These are phyloP conservation scores for Trypanosomatidae sp. DNA, from an alignment of 208 protist genomes.

Conservation along the genomic window DNA sequence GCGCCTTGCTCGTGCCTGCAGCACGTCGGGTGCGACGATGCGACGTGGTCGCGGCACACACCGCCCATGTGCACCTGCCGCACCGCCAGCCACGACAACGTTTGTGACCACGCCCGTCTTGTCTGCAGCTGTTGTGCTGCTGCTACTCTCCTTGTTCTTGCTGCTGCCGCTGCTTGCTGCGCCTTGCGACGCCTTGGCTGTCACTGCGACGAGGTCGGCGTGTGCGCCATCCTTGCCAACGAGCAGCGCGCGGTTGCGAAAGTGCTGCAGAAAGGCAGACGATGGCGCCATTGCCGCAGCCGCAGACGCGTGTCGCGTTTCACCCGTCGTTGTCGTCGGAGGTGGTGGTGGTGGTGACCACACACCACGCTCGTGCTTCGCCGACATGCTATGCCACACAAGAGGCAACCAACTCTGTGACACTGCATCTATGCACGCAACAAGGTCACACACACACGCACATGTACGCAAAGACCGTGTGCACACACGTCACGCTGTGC, in stretches of 20 bases:
- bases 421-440: too few relatives aligned
- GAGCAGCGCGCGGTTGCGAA: constrained; percentile 31
- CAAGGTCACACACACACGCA: too few relatives aligned
- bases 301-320: background rate
- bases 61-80: too few relatives aligned
- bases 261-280: constrained; percentile 45
- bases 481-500: background rate
- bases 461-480: background rate
- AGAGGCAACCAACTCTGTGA: too few relatives aligned
- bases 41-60: too few relatives aligned
- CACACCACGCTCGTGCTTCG: constrained; percentile 43
- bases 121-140: background rate
- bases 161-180: background rate
- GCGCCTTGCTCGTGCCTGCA: too few relatives aligned
- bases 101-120: too few relatives aligned
- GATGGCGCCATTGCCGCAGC: background rate
- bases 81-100: too few relatives aligned
- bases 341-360: constrained; percentile 50
- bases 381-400: too few relatives aligned
- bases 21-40: too few relatives aligned
- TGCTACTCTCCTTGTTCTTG: background rate
- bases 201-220: constrained; percentile 12
- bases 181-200: background rate
- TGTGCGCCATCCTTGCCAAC: constrained; percentile 43
- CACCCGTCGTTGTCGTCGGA: too few relatives aligned